These are phyloP conservation scores for Capsella bursapastoris DNA, from an alignment of 345 rosid genomes.

Conservation along the genomic window DNA sequence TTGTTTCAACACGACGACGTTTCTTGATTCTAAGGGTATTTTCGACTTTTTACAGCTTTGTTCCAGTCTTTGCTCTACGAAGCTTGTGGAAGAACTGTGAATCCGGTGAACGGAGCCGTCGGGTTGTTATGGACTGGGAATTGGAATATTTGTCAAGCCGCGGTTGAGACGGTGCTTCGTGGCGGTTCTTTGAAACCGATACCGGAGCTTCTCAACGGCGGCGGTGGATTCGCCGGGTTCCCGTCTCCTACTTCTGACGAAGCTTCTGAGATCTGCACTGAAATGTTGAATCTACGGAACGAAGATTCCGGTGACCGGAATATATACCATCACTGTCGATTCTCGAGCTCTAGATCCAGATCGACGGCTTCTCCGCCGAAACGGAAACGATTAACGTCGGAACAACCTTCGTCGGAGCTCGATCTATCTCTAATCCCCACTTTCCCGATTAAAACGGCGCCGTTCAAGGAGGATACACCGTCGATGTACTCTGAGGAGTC, in stretches of 20 bases:
- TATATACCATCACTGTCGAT: slow-evolving; percentile 55
- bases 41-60: slow-evolving; percentile 51
- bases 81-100: slow-evolving; percentile 69
- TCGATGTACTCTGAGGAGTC: slow-evolving; percentile 62
- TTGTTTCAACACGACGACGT: too few species aligned
- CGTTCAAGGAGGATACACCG: slow-evolving; percentile 43
- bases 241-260: slow-evolving; percentile 60
- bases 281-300: slow-evolving; percentile 54
- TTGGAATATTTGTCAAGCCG: slow-evolving; percentile 65
- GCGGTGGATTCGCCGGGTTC: slow-evolving; percentile 14
- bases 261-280: slow-evolving; percentile 64
- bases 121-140: slow-evolving; percentile 76
- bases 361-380: slow-evolving; percentile 64
- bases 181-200: slow-evolving; percentile 58
- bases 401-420: slow-evolving; percentile 58
- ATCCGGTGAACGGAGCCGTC: slow-evolving; percentile 75
- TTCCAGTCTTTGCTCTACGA: slow-evolving; percentile 71
- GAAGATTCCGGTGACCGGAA: slow-evolving; percentile 44
- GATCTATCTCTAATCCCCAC: slow-evolving; percentile 66
- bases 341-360: slow-evolving; percentile 74
- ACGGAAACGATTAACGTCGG: slow-evolving; percentile 50
- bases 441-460: slow-evolving; percentile 37
- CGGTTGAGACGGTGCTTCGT: slow-evolving; percentile 63
- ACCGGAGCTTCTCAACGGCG: slow-evolving; percentile 41
- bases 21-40: not conserved